These are phyloP conservation scores for Rhodotorula graminis DNA, from an alignment of 768 basidiomycete species.

Conservation along the genomic window DNA sequence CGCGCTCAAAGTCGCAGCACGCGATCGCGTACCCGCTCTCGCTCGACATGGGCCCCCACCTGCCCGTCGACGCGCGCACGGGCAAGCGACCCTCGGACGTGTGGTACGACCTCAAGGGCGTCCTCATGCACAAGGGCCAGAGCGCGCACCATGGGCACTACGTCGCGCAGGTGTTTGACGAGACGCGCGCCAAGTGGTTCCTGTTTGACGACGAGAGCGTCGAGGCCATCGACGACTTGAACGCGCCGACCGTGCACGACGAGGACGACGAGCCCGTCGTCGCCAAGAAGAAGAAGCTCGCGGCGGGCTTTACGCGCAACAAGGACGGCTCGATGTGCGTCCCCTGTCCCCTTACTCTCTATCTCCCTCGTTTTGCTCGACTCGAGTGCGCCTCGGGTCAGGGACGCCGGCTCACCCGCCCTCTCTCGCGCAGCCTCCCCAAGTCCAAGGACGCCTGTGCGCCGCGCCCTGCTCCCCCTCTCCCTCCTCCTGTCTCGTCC, in stretches of 20 bases:
- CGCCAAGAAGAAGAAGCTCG: slow-evolving; percentile 46
- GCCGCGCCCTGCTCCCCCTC: not conserved
- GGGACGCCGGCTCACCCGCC: not conserved
- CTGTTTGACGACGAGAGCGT: slow-evolving; percentile 89
- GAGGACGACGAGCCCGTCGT: slow-evolving; percentile 25
- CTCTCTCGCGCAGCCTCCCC: slow-evolving; percentile 5
- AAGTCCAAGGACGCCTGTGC: slow-evolving; percentile 43
- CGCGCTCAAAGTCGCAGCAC: slow-evolving; percentile 82
- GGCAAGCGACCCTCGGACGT: slow-evolving; percentile 36
- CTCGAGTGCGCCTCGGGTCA: too few species aligned
- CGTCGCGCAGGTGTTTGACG: slow-evolving; percentile 75
- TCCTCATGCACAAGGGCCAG: slow-evolving; percentile 81
- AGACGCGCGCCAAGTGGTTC: slow-evolving; percentile 66
- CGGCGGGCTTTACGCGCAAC: slow-evolving; percentile 7
- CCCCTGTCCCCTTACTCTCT: too few species aligned
- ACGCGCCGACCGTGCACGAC: slow-evolving; percentile 42
- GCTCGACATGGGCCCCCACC: slow-evolving; percentile 68
- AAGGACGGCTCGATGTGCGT: slow-evolving; percentile 10
- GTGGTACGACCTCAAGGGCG: slow-evolving; percentile 76
- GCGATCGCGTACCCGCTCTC: slow-evolving; percentile 67
- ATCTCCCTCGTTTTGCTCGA: too few species aligned
- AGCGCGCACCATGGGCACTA: slow-evolving; percentile 91
- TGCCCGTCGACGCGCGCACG: slow-evolving; percentile 42
- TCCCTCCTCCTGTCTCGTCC: accelerated
- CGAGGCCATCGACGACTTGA: slow-evolving; percentile 46